These are phyloP conservation scores for Tulasnella sp. DNA, from an alignment of 768 basidiomycete genomes.

Conservation along the genomic window DNA sequence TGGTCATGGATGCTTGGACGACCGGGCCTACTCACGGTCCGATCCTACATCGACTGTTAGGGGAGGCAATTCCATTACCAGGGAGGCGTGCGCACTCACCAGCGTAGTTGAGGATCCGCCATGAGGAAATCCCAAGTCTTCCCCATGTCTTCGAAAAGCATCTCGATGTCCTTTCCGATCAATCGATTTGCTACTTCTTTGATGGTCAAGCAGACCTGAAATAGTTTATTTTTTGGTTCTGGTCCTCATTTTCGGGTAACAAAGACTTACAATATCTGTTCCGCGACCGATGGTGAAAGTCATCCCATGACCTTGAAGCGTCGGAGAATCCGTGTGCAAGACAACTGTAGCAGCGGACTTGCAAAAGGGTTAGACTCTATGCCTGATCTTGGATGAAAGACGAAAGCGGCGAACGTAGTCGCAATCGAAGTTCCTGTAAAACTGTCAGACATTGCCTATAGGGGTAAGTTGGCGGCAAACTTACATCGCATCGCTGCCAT, in stretches of 20 bases:
- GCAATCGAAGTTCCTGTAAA: slow-evolving; percentile 27
- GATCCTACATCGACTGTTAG: neutral
- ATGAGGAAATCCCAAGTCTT: slow-evolving; percentile 30
- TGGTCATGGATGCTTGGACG: neutral
- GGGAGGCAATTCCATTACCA: too few relatives aligned
- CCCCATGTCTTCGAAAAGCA: slow-evolving; percentile 32
- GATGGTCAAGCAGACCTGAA: slow-evolving; percentile 11
- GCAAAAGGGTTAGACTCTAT: slow-evolving; percentile 17
- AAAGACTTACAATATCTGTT: slow-evolving; percentile 32
- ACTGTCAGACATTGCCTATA: neutral
- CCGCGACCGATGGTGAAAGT: slow-evolving; percentile 29
- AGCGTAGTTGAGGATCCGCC: slow-evolving; percentile 31
- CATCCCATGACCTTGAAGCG: slow-evolving; percentile 17
- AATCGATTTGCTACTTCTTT: slow-evolving; percentile 29
- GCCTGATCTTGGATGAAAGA: slow-evolving; percentile 24
- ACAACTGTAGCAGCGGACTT: slow-evolving; percentile 76
- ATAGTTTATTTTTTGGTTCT: neutral
- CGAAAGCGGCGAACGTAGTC: slow-evolving; percentile 32
- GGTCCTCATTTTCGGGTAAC: slow-evolving; percentile 5
- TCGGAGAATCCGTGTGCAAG: slow-evolving; percentile 35
- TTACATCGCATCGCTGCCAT: slow-evolving; percentile 31
- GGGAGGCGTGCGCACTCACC: slow-evolving; percentile 19
- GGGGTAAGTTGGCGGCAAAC: neutral
- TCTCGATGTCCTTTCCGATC: slow-evolving; percentile 28
- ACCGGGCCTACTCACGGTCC: neutral